phyloP scores from a whole-genome alignment of 2,329 filamentous ascomycete species.

The Diaporthe citrichinensis region DNA sequence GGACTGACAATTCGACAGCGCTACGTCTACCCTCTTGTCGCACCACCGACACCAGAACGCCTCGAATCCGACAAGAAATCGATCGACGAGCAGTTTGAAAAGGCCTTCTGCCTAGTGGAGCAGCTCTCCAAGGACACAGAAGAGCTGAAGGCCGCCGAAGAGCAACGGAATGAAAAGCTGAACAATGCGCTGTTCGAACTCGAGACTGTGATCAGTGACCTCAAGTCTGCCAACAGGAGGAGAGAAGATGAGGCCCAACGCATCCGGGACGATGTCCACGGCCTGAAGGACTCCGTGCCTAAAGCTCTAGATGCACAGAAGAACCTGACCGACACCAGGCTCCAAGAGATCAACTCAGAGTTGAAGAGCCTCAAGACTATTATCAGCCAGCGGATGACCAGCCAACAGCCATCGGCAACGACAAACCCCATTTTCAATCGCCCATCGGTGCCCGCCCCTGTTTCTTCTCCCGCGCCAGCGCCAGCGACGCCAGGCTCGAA shows the following conservation, averaged over 20 bases:
- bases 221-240: constrained; percentile 85
- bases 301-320: constrained; percentile 91
- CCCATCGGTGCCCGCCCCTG: constrained; percentile 44
- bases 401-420: constrained; percentile 44
- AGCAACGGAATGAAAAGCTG: constrained; percentile 84
- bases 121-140: constrained; percentile 93
- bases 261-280: constrained; percentile 87
- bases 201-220: constrained; percentile 83
- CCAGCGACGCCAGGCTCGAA: constrained; percentile 46
- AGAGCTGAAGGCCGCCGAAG: constrained; percentile 87
- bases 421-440: constrained; percentile 49
- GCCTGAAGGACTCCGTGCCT: constrained; percentile 87
- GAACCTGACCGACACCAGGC: constrained; percentile 82
- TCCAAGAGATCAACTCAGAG: constrained; percentile 89
- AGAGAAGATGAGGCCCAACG: constrained; percentile 90
- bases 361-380: constrained; percentile 93
- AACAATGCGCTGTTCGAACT: constrained; percentile 87
- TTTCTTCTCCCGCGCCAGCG: constrained; percentile 46
- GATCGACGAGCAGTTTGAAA: constrained; percentile 94
- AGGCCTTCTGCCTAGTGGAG: constrained; percentile 90
- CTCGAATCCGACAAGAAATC: constrained; percentile 93
- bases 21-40: constrained; percentile 91
- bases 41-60: constrained; percentile 93
- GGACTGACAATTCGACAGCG: constrained; percentile 65
- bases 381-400: constrained; percentile 74